Evolutionary conservation across 164 flowering plant genomes (phyloP).

Genomic region (Sextonia rubra): DNA sequence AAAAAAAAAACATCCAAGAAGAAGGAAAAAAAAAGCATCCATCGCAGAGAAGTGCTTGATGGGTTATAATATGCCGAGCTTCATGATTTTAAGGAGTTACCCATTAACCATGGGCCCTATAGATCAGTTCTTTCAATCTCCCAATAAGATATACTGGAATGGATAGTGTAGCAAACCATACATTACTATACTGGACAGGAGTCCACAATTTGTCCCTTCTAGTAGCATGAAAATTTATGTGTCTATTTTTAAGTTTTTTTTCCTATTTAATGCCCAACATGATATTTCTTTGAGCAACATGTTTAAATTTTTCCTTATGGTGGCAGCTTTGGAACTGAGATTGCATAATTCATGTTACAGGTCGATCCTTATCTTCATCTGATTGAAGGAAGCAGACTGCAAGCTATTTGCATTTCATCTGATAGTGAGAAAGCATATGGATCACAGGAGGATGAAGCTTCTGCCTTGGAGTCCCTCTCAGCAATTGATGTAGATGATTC

Average conservation of each 20-base stretch:
- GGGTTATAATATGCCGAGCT: not conserved
- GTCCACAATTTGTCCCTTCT: not conserved
- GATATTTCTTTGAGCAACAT: not conserved
- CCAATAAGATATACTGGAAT: not conserved
- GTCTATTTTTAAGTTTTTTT: no score
- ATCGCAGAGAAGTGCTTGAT: not conserved
- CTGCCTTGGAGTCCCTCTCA: conserved; percentile 56
- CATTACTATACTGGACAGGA: no score
- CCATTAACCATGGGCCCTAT: not conserved
- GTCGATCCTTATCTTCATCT: conserved; percentile 72
- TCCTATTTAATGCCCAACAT: not conserved
- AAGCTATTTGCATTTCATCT: conserved; percentile 29
- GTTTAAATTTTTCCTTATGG: no score
- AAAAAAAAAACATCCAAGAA: no score
- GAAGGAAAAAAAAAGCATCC: no score
- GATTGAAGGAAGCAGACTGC: conserved; percentile 53
- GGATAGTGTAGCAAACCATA: no score
- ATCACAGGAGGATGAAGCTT: conserved; percentile 58
- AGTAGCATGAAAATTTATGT: not conserved
- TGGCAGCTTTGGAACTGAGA: not conserved
- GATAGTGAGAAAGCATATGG: conserved; percentile 35
- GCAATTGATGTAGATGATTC: conserved; percentile 36
- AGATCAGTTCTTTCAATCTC: not conserved
- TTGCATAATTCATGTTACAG: conserved; percentile 29
- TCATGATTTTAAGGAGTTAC: not conserved